Evolutionary conservation across 306 rosid genomes (phyloP).

Genomic region (Erythrophleum fordii): DNA sequence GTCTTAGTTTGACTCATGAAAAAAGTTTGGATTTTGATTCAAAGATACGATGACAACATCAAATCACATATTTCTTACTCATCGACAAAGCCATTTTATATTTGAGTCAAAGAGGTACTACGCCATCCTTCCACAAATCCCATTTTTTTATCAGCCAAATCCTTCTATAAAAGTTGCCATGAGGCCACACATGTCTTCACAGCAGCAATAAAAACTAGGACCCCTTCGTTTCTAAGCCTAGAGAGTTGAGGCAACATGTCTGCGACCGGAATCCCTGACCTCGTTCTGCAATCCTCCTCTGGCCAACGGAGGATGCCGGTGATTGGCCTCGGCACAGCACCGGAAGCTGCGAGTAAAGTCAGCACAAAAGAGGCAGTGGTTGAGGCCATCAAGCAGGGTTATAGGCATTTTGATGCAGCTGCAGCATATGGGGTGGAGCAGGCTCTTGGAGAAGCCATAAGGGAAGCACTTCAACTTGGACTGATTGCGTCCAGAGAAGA

Average conservation of each 20-base stretch:
- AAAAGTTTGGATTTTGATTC: too few species aligned
- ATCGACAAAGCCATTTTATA: neutral
- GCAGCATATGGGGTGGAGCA: conserved; percentile 45
- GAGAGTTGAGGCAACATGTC: neutral
- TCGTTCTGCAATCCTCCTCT: neutral
- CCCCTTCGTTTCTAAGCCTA: neutral
- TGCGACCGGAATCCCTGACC: neutral
- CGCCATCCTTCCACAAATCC: neutral
- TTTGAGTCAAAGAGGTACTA: neutral
- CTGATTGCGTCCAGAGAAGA: conserved; percentile 39
- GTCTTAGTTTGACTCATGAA: neutral
- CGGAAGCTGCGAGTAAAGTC: conserved; percentile 34
- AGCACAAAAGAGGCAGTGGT: conserved; percentile 49
- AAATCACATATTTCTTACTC: neutral
- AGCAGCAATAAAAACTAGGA: neutral
- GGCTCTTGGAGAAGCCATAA: conserved; percentile 50
- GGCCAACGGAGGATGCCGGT: conserved; percentile 40
- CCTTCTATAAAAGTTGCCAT: neutral
- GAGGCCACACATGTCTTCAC: neutral
- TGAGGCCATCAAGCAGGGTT: conserved; percentile 55
- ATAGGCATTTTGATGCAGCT: conserved; percentile 58
- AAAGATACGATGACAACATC: too few species aligned
- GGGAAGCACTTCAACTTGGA: conserved; percentile 46
- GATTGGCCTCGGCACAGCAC: conserved; percentile 47
- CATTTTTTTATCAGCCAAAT: neutral